Percentiles rank a stretch among this genome's conserved stretches.
Evolutionary conservation across 768 basidiomycete species (phyloP).

Genomic region (Dictyophora rubrovolvata): DNA sequence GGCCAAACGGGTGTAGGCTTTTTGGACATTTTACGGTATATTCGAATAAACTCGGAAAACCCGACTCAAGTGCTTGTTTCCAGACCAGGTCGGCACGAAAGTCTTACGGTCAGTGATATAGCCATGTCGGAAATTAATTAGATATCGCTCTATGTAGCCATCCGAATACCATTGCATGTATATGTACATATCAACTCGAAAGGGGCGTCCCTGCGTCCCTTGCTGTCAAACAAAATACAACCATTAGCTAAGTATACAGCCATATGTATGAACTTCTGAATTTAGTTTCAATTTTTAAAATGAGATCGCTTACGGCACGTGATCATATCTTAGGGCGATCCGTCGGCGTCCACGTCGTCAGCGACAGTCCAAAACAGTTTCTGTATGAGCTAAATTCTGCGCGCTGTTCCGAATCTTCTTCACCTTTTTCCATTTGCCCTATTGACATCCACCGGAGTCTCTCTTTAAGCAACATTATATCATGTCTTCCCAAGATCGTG

Average conservation of each 20-base stretch:
- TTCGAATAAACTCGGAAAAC: slow-evolving; percentile 57
- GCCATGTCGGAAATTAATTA: neutral
- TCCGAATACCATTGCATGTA: too few species aligned
- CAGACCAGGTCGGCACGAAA: slow-evolving; percentile 46
- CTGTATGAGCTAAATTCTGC: neutral
- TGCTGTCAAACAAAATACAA: too few species aligned
- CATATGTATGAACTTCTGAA: too few species aligned
- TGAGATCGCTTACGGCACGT: neutral
- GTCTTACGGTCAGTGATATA: neutral
- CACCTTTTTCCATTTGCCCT: neutral
- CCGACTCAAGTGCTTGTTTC: slow-evolving; percentile 41
- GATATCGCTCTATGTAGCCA: too few species aligned
- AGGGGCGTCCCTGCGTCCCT: too few species aligned
- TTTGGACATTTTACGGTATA: slow-evolving; percentile 61
- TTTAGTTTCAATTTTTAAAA: too few species aligned
- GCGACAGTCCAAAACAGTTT: neutral
- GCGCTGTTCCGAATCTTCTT: neutral
- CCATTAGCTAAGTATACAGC: too few species aligned
- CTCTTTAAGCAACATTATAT: neutral
- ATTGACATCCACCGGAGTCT: neutral
- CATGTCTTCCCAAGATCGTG: neutral
- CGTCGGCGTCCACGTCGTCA: neutral
- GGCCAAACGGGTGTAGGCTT: slow-evolving; percentile 67
- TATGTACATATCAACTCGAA: too few species aligned
- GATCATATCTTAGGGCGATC: neutral